Percentiles rank a stretch among this genome's conserved stretches.
Conservation (phyloP, 768 basidiomycete species). For the Cystofilobasidium capitatum region DNA sequence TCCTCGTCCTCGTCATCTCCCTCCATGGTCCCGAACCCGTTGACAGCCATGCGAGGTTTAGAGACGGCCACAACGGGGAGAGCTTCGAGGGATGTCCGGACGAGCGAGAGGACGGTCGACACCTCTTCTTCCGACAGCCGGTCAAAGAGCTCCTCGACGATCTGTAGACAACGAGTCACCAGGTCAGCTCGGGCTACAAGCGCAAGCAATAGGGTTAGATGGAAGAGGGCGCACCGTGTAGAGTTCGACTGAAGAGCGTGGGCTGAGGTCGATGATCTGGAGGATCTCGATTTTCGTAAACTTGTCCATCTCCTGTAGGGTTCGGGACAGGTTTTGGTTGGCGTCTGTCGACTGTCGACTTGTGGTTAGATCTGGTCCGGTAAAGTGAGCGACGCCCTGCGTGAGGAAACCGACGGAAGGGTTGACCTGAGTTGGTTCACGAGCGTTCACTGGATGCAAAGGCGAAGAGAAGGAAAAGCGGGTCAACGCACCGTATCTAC, state of each 20-base stretch:
- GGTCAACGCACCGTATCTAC: constrained; percentile 10
- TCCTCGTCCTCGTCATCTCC: constrained; percentile 16
- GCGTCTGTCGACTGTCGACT: constrained; percentile 7
- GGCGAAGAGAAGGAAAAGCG: neutral
- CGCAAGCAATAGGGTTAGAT: neutral
- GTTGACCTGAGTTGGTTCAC: neutral
- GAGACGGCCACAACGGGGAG: neutral
- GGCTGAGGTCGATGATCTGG: constrained; percentile 22
- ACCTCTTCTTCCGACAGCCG: constrained; percentile 21
- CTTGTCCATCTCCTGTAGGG: constrained; percentile 19
- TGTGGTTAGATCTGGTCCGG: constrained; percentile 4
- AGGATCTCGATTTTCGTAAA: constrained; percentile 24
- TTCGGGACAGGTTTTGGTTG: constrained; percentile 14
- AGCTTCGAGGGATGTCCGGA: constrained; percentile 3
- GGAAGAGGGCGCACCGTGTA: constrained; percentile 10
- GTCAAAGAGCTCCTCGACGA: constrained; percentile 23
- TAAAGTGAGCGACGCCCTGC: constrained; percentile 17
- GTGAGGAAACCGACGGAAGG: too few species aligned
- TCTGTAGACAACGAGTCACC: neutral
- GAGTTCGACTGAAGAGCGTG: constrained; percentile 20
- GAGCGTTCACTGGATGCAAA: neutral
- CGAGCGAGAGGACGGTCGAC: constrained; percentile 8
- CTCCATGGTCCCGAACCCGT: constrained; percentile 24
- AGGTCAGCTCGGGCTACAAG: neutral
- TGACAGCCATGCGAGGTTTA: neutral